Evolutionary conservation across 768 basidiomycete species (phyloP).

Genomic region (Termitomyces sp.): DNA sequence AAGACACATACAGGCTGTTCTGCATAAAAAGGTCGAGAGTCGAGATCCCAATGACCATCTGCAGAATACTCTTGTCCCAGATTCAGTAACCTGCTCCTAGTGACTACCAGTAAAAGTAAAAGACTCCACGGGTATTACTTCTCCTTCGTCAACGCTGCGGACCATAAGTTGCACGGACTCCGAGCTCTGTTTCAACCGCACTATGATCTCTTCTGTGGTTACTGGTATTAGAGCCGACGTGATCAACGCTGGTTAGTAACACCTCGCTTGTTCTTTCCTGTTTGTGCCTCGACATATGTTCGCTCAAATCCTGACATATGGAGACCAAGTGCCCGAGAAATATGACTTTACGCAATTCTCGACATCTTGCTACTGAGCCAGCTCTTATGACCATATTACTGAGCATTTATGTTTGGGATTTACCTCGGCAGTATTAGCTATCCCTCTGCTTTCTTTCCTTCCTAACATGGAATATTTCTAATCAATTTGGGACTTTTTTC

Average conservation of each 20-base stretch:
- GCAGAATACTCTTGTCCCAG: not conserved
- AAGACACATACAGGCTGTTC: not conserved
- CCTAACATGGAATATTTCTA: not conserved
- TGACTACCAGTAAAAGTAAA: too few species aligned
- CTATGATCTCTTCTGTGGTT: not conserved
- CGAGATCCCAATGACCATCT: not conserved
- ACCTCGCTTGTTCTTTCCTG: not conserved
- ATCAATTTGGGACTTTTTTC: not conserved
- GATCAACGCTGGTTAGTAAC: not conserved
- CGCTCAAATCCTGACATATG: too few species aligned
- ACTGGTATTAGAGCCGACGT: not conserved
- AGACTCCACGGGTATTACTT: not conserved
- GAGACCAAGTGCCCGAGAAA: not conserved
- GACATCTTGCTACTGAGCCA: not conserved
- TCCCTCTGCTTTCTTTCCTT: not conserved
- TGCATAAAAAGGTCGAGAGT: not conserved
- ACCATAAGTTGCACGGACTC: not conserved
- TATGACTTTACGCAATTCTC: not conserved
- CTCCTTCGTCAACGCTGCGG: not conserved
- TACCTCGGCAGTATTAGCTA: not conserved
- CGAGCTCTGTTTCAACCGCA: not conserved
- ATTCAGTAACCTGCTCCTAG: not conserved
- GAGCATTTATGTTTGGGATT: not conserved
- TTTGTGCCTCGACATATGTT: not conserved
- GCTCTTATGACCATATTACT: not conserved